Percentiles rank a stretch among this genome's conserved stretches.
phyloP scores from a whole-genome alignment of 495 filamentous ascomycete genomes.

The Penicilliopsis zonata region DNA sequence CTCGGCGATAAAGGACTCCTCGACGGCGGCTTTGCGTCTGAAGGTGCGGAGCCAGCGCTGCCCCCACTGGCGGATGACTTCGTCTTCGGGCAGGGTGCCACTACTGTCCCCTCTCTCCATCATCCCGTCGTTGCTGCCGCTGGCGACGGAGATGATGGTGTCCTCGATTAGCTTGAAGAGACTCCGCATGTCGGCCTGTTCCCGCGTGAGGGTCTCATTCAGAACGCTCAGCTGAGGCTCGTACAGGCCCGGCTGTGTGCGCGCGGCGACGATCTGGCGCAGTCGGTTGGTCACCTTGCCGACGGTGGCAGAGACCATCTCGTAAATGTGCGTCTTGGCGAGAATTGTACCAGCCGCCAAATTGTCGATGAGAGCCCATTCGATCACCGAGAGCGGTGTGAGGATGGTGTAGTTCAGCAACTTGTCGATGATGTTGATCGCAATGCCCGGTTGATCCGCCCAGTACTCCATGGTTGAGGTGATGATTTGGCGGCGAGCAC shows the following conservation, averaged over 20 bases:
- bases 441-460: conserved; percentile 83
- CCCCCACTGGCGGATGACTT: conserved; percentile 68
- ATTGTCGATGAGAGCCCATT: conserved; percentile 69
- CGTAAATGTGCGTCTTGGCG: conserved; percentile 62
- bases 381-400: conserved; percentile 65
- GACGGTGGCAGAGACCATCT: conserved; percentile 79
- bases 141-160: conserved; percentile 57
- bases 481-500: conserved; percentile 77
- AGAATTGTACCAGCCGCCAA: conserved; percentile 57
- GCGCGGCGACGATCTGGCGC: conserved; percentile 62
- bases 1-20: conserved; percentile 51
- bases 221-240: conserved; percentile 49
- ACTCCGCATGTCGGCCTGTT: conserved; percentile 58
- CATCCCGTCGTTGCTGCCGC: conserved; percentile 59
- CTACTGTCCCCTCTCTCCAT: conserved; percentile 40
- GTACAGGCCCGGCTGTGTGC: conserved; percentile 39
- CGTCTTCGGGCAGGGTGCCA: conserved; percentile 36
- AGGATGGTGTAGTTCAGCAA: conserved; percentile 95
- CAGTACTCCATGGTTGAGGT: conserved; percentile 85
- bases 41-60: conserved; percentile 80
- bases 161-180: conserved; percentile 78
- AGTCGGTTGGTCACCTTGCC: conserved; percentile 86
- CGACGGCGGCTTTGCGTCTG: conserved; percentile 66
- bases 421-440: conserved; percentile 90
- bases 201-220: conserved; percentile 51